Percentiles rank a stretch among this genome's conserved stretches.
phyloP scores from a whole-genome alignment of 768 basidiomycete species.

The Fibroporia radiculosa region DNA sequence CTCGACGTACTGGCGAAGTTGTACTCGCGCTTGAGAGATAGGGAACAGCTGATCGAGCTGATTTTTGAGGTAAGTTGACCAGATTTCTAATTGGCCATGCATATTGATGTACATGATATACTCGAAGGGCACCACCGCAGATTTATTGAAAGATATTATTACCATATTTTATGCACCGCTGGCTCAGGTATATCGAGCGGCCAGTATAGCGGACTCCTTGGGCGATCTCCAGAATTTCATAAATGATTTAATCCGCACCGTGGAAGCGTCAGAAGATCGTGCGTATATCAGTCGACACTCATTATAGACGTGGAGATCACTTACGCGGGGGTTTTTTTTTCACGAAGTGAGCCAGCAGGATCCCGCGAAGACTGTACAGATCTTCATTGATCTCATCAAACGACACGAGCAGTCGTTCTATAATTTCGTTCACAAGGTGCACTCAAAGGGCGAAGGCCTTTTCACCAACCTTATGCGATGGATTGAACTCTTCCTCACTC shows the following conservation, averaged over 20 bases:
- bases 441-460: conserved; percentile 89
- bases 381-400: conserved; percentile 87
- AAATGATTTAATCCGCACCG: conserved; percentile 90
- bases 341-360: conserved; percentile 86
- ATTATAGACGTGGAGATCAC: neutral
- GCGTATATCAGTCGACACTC: conserved; percentile 29
- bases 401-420: conserved; percentile 97
- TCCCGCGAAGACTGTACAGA: conserved; percentile 79
- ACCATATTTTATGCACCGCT: conserved; percentile 97
- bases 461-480: conserved; percentile 94
- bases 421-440: conserved; percentile 96
- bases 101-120: neutral
- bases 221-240: conserved; percentile 89
- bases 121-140: conserved; percentile 82
- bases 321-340: neutral
- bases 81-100: neutral
- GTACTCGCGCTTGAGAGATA: conserved; percentile 74
- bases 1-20: conserved; percentile 71
- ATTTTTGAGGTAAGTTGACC: conserved; percentile 78
- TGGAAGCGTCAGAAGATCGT: conserved; percentile 88
- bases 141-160: conserved; percentile 94
- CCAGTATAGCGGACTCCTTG: conserved; percentile 92
- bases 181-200: conserved; percentile 95
- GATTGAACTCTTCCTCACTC: conserved; percentile 92
- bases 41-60: conserved; percentile 85